Evolutionary conservation across 768 basidiomycete species (phyloP).

Genomic region (Collybia sp.): DNA sequence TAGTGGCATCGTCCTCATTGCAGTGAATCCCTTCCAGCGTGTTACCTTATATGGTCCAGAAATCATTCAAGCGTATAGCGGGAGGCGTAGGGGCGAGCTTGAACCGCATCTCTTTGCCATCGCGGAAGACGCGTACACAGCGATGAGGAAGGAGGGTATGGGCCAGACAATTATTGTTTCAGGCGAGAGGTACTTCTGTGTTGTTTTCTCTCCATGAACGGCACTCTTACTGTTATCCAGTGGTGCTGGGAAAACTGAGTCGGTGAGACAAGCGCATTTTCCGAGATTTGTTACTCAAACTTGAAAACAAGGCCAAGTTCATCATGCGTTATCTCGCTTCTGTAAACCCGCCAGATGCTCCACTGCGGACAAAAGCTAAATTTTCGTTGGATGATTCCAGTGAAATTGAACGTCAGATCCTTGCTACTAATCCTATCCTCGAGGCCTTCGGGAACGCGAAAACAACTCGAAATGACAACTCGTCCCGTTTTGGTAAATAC

Average conservation of each 20-base stretch:
- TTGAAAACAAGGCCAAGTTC: conserved; percentile 73
- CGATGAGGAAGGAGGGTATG: conserved; percentile 89
- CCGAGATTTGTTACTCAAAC: too few species aligned
- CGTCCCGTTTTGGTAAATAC: conserved; percentile 98
- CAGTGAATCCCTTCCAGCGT: conserved; percentile 97
- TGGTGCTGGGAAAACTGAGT: conserved; percentile 99
- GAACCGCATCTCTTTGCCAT: conserved; percentile 99
- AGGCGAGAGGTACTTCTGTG: conserved; percentile 80
- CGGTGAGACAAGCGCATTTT: conserved; percentile 42
- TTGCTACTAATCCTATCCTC: conserved; percentile 99
- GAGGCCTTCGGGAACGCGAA: conserved; percentile 99
- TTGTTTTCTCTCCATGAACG: conserved; percentile 4
- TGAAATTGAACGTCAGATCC: conserved; percentile 94
- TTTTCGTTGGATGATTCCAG: conserved; percentile 79
- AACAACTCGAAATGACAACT: conserved; percentile 98
- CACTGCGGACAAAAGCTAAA: conserved; percentile 61
- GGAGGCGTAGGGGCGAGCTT: conserved; percentile 86
- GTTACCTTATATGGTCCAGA: conserved; percentile 96
- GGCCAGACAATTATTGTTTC: conserved; percentile 99
- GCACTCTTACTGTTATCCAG: conserved; percentile 35
- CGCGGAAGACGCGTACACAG: conserved; percentile 97
- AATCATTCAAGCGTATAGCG: conserved; percentile 95
- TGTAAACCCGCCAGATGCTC: conserved; percentile 78
- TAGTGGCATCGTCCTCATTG: conserved; percentile 97
- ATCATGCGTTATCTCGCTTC: conserved; percentile 99